These are phyloP conservation scores for Colletotrichum coccodes DNA, from an alignment of 2,329 filamentous ascomycete species.

Conservation along the genomic window DNA sequence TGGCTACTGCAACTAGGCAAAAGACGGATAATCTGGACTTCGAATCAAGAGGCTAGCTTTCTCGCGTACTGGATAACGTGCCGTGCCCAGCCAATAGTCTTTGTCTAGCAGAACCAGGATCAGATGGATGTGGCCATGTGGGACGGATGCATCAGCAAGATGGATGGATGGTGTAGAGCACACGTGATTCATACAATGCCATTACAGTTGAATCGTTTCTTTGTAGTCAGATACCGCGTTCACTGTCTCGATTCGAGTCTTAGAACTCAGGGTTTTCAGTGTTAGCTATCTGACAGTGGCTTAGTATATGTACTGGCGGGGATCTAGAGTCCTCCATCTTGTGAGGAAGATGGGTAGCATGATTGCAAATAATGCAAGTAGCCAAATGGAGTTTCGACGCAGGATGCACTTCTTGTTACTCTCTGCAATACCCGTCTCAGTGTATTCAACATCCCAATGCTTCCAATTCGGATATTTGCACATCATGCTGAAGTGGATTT, in stretches of 20 bases:
- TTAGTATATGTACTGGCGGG: background rate
- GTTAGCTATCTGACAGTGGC: background rate
- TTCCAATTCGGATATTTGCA: background rate
- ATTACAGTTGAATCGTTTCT: background rate
- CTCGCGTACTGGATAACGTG: background rate
- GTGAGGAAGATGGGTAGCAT: background rate
- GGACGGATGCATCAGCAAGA: background rate
- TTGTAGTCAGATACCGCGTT: background rate
- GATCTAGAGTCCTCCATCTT: background rate
- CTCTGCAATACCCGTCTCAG: background rate
- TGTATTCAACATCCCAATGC: background rate
- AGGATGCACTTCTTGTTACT: background rate
- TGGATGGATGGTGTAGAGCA: background rate
- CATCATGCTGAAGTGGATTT: background rate
- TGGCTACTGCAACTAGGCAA: background rate
- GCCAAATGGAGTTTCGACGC: background rate
- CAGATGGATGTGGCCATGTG: no score
- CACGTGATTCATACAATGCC: background rate
- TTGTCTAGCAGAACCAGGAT: background rate
- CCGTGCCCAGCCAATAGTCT: background rate
- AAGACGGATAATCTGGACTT: background rate
- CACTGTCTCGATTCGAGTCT: background rate
- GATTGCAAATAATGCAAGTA: background rate
- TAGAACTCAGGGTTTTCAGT: background rate
- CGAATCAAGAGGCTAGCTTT: background rate